These are phyloP conservation scores for Leccinum variicolor DNA, from an alignment of 768 basidiomycete genomes.

Conservation along the genomic window DNA sequence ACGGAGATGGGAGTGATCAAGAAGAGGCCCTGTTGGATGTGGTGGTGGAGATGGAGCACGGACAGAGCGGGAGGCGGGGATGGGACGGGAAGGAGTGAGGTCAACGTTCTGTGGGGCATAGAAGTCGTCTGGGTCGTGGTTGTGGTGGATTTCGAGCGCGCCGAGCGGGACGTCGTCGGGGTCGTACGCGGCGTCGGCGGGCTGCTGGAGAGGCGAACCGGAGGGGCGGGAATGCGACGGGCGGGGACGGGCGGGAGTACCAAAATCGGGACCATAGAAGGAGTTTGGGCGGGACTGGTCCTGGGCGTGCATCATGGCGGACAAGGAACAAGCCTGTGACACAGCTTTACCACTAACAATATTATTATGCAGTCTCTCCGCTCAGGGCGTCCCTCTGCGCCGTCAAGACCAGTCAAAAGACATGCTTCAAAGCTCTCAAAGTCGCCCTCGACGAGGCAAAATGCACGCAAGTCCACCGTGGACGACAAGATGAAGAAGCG, in stretches of 20 bases:
- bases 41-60: constrained; percentile 66
- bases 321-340: constrained; percentile 10
- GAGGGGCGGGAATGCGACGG: constrained; percentile 10
- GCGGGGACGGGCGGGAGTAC: constrained; percentile 10
- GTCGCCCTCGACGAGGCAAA: constrained; percentile 31
- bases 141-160: constrained; percentile 24
- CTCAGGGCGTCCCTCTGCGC: constrained; percentile 44
- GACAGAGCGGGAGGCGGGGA: constrained; percentile 49
- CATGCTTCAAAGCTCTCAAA: constrained; percentile 32
- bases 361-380: constrained; percentile 55
- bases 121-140: constrained; percentile 42
- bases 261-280: constrained; percentile 30
- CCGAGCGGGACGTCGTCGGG: constrained; percentile 40
- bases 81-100: constrained; percentile 31
- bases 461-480: constrained; percentile 46
- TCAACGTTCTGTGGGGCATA: constrained; percentile 27
- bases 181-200: constrained; percentile 33
- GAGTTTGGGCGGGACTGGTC: constrained; percentile 35
- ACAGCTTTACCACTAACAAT: constrained; percentile 12
- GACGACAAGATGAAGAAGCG: constrained; percentile 96
- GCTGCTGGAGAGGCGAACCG: constrained; percentile 24
- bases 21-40: constrained; percentile 52
- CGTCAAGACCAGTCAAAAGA: constrained; percentile 33
- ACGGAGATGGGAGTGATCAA: constrained; percentile 89
- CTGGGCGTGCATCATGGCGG: constrained; percentile 30